Evolutionary conservation across 2,329 filamentous ascomycete species (phyloP), one percentile per base, ranked within the genome.

Genomic region (Lasiodiplodia sp.): DNA sequence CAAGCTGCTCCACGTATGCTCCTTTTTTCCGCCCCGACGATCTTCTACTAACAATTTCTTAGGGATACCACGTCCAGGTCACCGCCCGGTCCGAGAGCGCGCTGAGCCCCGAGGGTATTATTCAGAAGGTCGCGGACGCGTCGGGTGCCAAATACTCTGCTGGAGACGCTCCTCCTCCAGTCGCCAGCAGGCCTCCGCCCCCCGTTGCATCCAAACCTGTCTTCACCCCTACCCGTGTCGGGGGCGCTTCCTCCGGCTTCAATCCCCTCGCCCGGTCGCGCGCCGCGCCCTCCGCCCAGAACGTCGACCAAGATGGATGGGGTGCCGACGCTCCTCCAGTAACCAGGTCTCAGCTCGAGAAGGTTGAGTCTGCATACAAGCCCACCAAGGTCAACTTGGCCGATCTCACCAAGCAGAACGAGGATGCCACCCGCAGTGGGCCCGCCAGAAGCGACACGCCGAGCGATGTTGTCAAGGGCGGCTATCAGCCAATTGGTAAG

Each of bases 21-120:
- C 77, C 74, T 25, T 16, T 18, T 31, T 49, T 60, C 40, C 52
- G n/a, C 25, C 28, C 56, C 38, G 2, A 10, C 10, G 23, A 14
- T 16, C 21, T 14, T 34, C n/a, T 57, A 51, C 56, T 28, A 23
- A 66, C 58, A 28, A 49, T 70, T 70, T 55, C n/a, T 4, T 68
- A 89, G 86, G 94, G 96, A 73, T 99, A 98, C 80, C 96, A 99
- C 79, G 94, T 99, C 69, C 95, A 99, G 83, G 92, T 99, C 75
- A 98, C 94, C 65, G 96, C 96, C 70, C 92, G 96, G 70, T 96
- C 94, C 71, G 93, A 97, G 71, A 88, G 88, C 76, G 94, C 98
- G 77, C 88, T 99, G 71, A 93, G 91, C 34, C 92, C 94, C 47
- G 93, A 97, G 76, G 86, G 87, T 69, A 97, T 99, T 73, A 87